phyloP scores from a whole-genome alignment of 148 eudicot genomes.

The Nyssa sinensis region DNA sequence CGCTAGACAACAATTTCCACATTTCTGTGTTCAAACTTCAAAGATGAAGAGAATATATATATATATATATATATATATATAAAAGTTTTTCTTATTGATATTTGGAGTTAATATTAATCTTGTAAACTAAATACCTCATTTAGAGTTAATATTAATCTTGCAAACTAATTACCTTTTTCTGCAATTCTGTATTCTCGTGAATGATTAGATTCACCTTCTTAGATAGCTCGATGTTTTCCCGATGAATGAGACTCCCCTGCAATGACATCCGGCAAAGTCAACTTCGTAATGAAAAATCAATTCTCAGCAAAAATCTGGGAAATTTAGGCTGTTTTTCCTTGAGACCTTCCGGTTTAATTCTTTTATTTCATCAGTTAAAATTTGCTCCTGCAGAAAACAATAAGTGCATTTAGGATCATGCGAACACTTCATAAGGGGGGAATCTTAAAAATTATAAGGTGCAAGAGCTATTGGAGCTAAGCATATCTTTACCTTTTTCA shows the following conservation, averaged over 20 bases:
- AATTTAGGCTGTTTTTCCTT: neutral
- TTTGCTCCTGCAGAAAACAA: slow-evolving; percentile 59
- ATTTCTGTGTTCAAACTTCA: neutral
- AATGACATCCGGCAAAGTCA: too few species aligned
- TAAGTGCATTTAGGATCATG: slow-evolving; percentile 12
- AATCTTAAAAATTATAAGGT: neutral
- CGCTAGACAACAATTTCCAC: neutral
- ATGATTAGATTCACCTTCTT: neutral
- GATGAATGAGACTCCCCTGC: neutral
- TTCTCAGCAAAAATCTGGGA: too few species aligned
- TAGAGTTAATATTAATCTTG: too few species aligned
- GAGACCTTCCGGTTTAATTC: slow-evolving; percentile 58
- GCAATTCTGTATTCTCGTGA: neutral
- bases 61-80: too few species aligned
- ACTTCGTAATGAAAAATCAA: neutral
- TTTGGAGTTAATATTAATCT: neutral
- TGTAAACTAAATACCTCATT: neutral
- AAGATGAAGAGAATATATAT: neutral
- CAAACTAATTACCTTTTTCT: too few species aligned
- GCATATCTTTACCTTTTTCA: slow-evolving; percentile 50
- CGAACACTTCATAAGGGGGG: neutral
- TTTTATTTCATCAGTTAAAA: slow-evolving; percentile 55
- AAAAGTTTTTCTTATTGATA: neutral
- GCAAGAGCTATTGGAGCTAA: neutral
- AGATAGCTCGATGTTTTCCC: neutral